Percentiles rank a stretch among this genome's conserved stretches.
Evolutionary conservation across 345 rosid species (phyloP).

Genomic region (Eucalyptus pauciflora): DNA sequence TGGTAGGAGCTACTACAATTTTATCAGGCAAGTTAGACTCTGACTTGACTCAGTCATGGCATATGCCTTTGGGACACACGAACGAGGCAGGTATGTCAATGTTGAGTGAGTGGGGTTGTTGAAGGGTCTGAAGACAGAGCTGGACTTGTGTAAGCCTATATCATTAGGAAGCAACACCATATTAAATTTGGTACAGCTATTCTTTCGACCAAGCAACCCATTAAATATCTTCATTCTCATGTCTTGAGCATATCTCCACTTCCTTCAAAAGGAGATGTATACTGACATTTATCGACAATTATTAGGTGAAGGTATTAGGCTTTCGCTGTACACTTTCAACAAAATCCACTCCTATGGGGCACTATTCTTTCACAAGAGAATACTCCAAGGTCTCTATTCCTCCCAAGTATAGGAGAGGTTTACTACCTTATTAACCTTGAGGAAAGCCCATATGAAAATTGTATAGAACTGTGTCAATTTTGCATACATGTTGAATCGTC

Average conservation of each 20-base stretch:
- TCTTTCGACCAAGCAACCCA: background rate
- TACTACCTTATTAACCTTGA: background rate
- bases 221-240: background rate
- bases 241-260: background rate
- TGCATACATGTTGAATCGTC: background rate
- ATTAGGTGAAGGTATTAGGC: background rate
- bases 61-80: background rate
- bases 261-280: background rate
- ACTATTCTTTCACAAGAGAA: background rate
- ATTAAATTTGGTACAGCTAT: background rate
- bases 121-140: background rate
- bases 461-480: background rate
- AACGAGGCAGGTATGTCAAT: background rate
- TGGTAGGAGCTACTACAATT: background rate
- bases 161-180: background rate
- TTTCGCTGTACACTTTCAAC: background rate
- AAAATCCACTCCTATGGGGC: too few species aligned
- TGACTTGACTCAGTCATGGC: background rate
- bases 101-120: background rate
- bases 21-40: background rate
- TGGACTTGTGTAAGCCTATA: background rate
- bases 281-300: background rate
- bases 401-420: background rate
- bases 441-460: background rate
- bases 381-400: background rate